phyloP scores from a whole-genome alignment of 106 monocot species.

The Dendrobium chrysotoxum region DNA sequence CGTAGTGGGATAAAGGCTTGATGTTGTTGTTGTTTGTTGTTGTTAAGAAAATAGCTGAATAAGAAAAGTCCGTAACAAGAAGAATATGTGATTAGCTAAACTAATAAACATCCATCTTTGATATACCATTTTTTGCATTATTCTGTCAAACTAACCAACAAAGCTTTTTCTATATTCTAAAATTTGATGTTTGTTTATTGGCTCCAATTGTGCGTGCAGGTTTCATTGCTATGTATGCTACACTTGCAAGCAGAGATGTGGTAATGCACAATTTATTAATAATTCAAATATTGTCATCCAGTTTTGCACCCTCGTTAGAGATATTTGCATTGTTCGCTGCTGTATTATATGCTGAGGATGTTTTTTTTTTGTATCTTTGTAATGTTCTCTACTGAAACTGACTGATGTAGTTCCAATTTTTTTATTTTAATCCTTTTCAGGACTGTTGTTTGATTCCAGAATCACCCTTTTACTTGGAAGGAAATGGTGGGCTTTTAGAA shows the following conservation, averaged over 20 bases:
- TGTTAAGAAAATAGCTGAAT: too few species aligned
- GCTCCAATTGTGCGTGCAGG: conserved; percentile 27
- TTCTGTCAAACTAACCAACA: background rate
- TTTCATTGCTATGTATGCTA: conserved; percentile 76
- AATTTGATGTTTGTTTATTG: too few species aligned
- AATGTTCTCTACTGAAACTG: background rate
- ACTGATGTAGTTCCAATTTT: background rate
- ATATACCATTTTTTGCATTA: background rate
- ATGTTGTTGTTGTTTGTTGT: too few species aligned
- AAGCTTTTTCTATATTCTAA: background rate
- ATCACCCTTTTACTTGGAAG: conserved; percentile 61
- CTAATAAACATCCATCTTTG: too few species aligned
- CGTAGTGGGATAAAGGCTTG: too few species aligned
- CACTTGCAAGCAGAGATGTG: conserved; percentile 76
- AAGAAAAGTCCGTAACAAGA: too few species aligned
- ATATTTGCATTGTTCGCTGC: background rate
- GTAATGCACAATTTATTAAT: conserved; percentile 18
- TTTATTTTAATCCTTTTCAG: conserved; percentile 20
- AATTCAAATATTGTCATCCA: background rate
- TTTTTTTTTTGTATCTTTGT: background rate
- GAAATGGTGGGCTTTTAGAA: conserved; percentile 47
- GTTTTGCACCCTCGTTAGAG: background rate
- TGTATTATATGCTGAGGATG: background rate
- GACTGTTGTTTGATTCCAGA: conserved; percentile 82
- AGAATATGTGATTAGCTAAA: too few species aligned